phyloP scores from a whole-genome alignment of 1,284 basidiomycete species.

The Boletus holoroseus region DNA sequence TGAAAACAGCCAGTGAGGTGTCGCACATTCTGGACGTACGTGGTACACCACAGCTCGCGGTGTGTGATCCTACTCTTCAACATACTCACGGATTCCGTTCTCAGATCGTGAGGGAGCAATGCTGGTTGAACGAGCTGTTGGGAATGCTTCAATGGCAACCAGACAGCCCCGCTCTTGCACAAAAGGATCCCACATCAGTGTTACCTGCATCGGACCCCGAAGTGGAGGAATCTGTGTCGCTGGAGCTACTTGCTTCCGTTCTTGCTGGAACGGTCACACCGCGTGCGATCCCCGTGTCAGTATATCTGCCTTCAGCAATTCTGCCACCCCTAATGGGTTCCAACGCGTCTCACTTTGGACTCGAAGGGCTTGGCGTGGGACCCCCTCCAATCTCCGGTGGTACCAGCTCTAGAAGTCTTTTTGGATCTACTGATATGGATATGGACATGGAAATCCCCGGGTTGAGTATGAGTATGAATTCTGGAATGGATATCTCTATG shows the following conservation, averaged over 20 bases:
- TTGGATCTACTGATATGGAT: slow-evolving; percentile 33
- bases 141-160: slow-evolving; percentile 53
- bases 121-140: slow-evolving; percentile 69
- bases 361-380: slow-evolving; percentile 26
- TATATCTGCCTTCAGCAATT: slow-evolving; percentile 29
- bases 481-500: slow-evolving; percentile 29
- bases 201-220: slow-evolving; percentile 42
- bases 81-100: slow-evolving; percentile 3
- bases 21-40: slow-evolving; percentile 66
- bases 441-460: slow-evolving; percentile 35
- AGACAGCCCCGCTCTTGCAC: slow-evolving; percentile 27
- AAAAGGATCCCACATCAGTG: slow-evolving; percentile 18
- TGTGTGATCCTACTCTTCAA: not conserved
- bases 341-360: slow-evolving; percentile 28
- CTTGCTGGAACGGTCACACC: slow-evolving; percentile 30
- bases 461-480: slow-evolving; percentile 34
- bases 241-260: slow-evolving; percentile 28
- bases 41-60: not conserved
- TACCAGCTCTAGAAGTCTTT: slow-evolving; percentile 28
- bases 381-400: slow-evolving; percentile 25
- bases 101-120: slow-evolving; percentile 71
- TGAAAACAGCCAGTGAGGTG: slow-evolving; percentile 63
- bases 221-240: slow-evolving; percentile 27
- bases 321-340: slow-evolving; percentile 22
- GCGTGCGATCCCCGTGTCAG: slow-evolving; percentile 32